Base-by-base conservation (phyloP, 2,329 filamentous ascomycete species). In the Nigrospora sphaerica region DNA sequence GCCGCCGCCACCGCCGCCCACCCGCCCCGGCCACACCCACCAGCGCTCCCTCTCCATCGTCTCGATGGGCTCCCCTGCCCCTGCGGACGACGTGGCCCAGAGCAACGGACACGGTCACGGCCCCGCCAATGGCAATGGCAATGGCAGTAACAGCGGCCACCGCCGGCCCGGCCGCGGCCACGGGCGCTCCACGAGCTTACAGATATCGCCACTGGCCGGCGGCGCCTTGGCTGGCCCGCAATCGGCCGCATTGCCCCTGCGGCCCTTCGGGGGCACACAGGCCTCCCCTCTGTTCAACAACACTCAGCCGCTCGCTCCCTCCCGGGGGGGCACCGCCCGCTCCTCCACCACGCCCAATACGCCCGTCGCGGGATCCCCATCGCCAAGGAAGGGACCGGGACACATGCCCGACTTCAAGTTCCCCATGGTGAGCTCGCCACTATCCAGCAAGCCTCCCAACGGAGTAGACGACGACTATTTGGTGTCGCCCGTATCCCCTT, bases 41-140 rank as follows among this genome's bases (percentile, higher is more conserved):
- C 82, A 85, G 62, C 76, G 86, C 56, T 92, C 88, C 3, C 75
- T 93, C 31, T 93, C 88, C 16, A 92, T 93, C 52, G 81, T 92
- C 39, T 92, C 88, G 11, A 80, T 92, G 55, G 85, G 83, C 12
- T 80, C 80, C 17, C 58, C 72, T 53, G 67, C 69, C 34, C 70
- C 68, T 31, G 66, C 69, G 17, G 65, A 72, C 36, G 76, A 77
- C 18, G 66, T 72, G 38, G 54, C 57, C 17, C 66, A 69, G 19
- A 64, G 63, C 46, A 71, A 70, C 51, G 71, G 75, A 23, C 55
- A 63, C 14, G 58, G 68, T 1, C 74, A 28, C n/a, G 35, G 6
- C 18, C 5, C 18, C 6, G 18, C 14, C 35, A 37, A 37, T 18
- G 35, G 35, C 35, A 37, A 18, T 42, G 63, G 63, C 46, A 71